Percentiles rank a stretch among this genome's conserved stretches.
Evolutionary conservation across 495 filamentous ascomycete genomes (phyloP).

Genomic region (Pseudotulostoma volvatum): DNA sequence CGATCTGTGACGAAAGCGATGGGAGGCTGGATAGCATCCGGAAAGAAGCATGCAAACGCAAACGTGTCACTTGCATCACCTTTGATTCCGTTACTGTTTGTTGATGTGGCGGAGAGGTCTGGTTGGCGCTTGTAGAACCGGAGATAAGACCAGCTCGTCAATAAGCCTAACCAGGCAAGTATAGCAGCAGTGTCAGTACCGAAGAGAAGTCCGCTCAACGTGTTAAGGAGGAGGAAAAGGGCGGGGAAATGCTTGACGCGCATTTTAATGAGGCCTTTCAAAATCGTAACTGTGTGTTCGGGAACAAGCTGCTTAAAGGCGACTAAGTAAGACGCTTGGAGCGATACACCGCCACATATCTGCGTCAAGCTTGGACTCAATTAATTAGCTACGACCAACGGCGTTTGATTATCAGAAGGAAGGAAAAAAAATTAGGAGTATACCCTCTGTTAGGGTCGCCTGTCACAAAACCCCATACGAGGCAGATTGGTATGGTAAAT

Average conservation of each 20-base stretch:
- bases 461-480: slow-evolving; percentile 53
- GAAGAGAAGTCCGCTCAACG: slow-evolving; percentile 60
- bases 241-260: slow-evolving; percentile 90
- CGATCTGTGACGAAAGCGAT: slow-evolving; percentile 56
- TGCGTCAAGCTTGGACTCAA: slow-evolving; percentile 42
- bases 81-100: slow-evolving; percentile 34
- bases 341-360: slow-evolving; percentile 72
- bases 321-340: slow-evolving; percentile 89
- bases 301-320: slow-evolving; percentile 97
- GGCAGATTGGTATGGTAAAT: slow-evolving; percentile 52
- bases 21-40: slow-evolving; percentile 64
- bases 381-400: slow-evolving; percentile 14
- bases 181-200: slow-evolving; percentile 74
- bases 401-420: slow-evolving; percentile 8
- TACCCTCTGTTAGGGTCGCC: slow-evolving; percentile 54
- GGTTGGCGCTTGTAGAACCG: slow-evolving; percentile 86
- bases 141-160: slow-evolving; percentile 88
- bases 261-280: slow-evolving; percentile 71
- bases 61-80: slow-evolving; percentile 95
- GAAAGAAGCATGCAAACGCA: slow-evolving; percentile 88
- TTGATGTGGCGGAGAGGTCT: slow-evolving; percentile 36
- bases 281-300: slow-evolving; percentile 91
- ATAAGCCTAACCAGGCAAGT: slow-evolving; percentile 64
- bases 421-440: slow-evolving; percentile 21
- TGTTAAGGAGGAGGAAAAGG: slow-evolving; percentile 65